Conservation (phyloP, 78 protist species). For the Planoprotostelium fungivorum region DNA sequence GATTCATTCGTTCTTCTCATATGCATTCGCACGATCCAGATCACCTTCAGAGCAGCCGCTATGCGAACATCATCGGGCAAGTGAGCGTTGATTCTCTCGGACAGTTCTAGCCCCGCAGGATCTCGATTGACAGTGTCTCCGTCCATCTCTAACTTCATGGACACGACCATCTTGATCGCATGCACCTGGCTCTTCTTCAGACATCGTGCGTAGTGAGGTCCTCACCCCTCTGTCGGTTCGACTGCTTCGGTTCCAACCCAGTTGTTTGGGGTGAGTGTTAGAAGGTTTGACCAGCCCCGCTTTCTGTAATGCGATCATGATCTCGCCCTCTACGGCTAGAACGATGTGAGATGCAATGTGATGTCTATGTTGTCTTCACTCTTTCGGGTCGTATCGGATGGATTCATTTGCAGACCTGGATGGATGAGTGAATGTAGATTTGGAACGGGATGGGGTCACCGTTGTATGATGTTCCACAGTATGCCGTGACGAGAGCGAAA, state of each 20-base stretch:
- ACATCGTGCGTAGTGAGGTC: neutral
- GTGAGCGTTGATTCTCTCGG: neutral
- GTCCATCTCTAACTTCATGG: neutral
- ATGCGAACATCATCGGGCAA: neutral
- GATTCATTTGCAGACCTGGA: neutral
- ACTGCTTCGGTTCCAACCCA: neutral
- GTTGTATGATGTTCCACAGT: neutral
- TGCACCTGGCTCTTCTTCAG: neutral
- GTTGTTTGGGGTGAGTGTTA: neutral
- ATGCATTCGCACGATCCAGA: neutral
- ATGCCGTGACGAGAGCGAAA: neutral
- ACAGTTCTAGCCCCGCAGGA: neutral
- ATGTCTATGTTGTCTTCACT: neutral
- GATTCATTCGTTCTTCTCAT: no score
- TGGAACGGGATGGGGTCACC: neutral
- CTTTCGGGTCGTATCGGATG: neutral
- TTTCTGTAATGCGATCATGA: neutral
- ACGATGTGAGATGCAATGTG: neutral
- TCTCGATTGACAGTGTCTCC: neutral
- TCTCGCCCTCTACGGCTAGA: neutral
- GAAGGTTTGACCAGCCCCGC: neutral
- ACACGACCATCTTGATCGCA: neutral
- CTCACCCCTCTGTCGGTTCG: neutral
- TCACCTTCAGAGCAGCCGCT: neutral
- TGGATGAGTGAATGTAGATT: no score